Evolutionary conservation across 2,329 filamentous ascomycete genomes (phyloP).

Genomic region (Pleoardoris graminearum): DNA sequence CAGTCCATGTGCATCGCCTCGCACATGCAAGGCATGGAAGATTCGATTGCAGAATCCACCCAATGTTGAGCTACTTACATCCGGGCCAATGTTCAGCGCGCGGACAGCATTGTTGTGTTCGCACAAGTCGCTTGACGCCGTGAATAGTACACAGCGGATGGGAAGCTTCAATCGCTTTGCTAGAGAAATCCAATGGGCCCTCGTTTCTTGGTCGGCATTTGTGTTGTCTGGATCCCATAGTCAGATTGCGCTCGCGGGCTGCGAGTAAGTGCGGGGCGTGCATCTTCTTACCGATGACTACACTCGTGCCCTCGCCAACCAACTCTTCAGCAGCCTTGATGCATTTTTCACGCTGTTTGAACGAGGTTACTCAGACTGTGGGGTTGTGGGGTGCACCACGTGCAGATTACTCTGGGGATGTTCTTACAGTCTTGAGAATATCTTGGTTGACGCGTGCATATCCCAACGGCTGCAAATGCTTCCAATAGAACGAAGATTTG

Average conservation of each 20-base stretch:
- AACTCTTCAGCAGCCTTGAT: conserved; percentile 71
- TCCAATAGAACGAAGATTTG: conserved; percentile 90
- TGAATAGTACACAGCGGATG: conserved; percentile 86
- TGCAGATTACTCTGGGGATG: conserved; percentile 18
- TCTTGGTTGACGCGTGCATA: conserved; percentile 93
- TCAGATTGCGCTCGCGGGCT: conserved; percentile 15
- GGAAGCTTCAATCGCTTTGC: conserved; percentile 71
- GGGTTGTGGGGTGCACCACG: conserved; percentile 28
- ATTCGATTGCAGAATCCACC: background rate
- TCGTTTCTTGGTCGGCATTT: conserved; percentile 79
- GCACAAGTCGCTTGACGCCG: conserved; percentile 67
- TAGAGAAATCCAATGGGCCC: conserved; percentile 76
- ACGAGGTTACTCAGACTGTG: conserved; percentile 35
- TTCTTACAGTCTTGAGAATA: conserved; percentile 69
- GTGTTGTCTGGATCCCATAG: conserved; percentile 73
- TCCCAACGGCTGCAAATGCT: conserved; percentile 72
- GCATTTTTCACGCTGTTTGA: conserved; percentile 61
- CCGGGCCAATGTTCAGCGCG: conserved; percentile 57
- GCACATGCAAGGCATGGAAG: background rate
- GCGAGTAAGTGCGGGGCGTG: conserved; percentile 19
- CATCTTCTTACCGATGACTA: conserved; percentile 71
- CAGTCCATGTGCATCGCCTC: background rate
- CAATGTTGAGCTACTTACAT: conserved; percentile 36
- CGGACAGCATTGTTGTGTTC: conserved; percentile 89
- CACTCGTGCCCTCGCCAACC: conserved; percentile 66